Evolutionary conservation across 2,329 filamentous ascomycete genomes (phyloP), one percentile per base, ranked within the genome.

Genomic region (Fusarium sp.): DNA sequence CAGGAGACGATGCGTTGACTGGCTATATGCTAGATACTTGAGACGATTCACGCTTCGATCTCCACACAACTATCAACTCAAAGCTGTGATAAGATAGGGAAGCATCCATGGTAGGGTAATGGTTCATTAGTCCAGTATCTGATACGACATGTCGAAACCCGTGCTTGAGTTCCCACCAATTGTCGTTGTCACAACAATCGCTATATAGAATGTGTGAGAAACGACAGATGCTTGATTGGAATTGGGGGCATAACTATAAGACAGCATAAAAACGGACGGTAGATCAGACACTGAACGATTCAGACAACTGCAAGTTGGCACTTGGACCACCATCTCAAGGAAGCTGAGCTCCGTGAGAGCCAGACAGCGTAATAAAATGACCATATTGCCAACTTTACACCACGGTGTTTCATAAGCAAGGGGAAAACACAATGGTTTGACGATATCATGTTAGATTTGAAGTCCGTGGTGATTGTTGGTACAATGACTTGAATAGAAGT

Each of bases 41-140:
- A 70, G 67, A 70, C 67, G 65, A 45, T 69, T 46, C 58, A 70
- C 42, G 67, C 67, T 53, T 70, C 67, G 49, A 58, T 45, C 55
- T 62, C 48, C 39, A 59, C 65, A 34, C 55, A 67, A 25, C 48
- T 30, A 58, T 69, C 48, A 59, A 69, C 58, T 54, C 51, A 70
- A 37, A 50, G 54, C 34, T 44, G 25, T 52, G 67, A 65, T 67
- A 60, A 67, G 52, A 65, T 59, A 50, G 18, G 9, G 31, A 50
- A 48, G 31, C 41, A 37, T 37, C 18, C 34, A 57, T 57, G 44
- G 53, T 26, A 43, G 25, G 28, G 34, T 37, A 31, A 43, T 51
- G 28, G 50, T 54, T 45, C 31, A 44, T 45, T 51, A 58, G 51
- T 43, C 44, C 44, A 43, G 42, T 52, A 50, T 50, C 54, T 58